Conservation (phyloP, 345 rosid species). For the Pistacia vera region DNA sequence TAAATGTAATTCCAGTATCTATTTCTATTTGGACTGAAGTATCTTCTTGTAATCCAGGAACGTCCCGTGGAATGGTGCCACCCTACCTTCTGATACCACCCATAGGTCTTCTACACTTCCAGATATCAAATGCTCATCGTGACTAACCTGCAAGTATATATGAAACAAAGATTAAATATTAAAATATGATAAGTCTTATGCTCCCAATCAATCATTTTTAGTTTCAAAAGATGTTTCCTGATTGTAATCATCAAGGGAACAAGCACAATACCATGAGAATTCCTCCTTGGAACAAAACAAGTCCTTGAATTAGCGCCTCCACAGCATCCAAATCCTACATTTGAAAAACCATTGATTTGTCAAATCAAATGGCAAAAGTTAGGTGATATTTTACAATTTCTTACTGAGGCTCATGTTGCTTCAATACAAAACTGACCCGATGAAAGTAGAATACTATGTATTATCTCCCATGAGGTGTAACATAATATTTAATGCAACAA, state of each 20-base stretch:
- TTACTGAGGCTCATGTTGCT: too few relatives aligned
- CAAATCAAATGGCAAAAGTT: neutral
- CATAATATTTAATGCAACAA: too few relatives aligned
- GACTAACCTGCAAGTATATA: conserved; percentile 73
- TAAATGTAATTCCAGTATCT: too few relatives aligned
- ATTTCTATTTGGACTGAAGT: conserved; percentile 57
- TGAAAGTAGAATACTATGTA: too few relatives aligned
- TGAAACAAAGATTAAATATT: neutral
- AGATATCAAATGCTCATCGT: conserved; percentile 94
- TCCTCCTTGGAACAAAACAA: conserved; percentile 95
- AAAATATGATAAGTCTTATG: neutral
- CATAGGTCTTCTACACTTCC: conserved; percentile 97
- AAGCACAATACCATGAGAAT: conserved; percentile 75
- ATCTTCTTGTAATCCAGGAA: conserved; percentile 94
- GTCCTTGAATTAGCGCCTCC: conserved; percentile 98
- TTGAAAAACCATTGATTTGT: conserved; percentile 13
- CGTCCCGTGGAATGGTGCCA: conserved; percentile 73
- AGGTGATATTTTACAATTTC: too few relatives aligned
- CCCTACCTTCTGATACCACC: conserved; percentile 84
- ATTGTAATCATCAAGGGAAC: neutral
- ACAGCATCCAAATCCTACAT: conserved; percentile 97
- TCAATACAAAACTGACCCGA: too few relatives aligned
- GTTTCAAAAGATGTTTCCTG: neutral
- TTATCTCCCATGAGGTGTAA: too few relatives aligned
- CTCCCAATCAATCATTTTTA: neutral